These are phyloP conservation scores for Colletotrichum karsti DNA, from an alignment of 2,329 filamentous ascomycete species.

Conservation along the genomic window DNA sequence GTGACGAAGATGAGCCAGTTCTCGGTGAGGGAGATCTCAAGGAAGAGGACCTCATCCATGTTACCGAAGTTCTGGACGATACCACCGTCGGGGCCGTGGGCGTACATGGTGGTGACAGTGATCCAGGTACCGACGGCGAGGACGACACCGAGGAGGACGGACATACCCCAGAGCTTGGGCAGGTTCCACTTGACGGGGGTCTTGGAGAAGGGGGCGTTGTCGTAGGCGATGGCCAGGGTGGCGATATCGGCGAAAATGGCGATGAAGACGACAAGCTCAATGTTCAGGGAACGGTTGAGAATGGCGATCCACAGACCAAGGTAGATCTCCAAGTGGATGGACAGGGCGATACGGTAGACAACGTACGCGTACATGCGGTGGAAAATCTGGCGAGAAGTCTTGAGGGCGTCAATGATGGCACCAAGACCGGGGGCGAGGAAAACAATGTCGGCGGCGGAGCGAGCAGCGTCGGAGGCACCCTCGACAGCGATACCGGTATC, in stretches of 20 bases:
- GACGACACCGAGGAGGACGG: conserved; percentile 81
- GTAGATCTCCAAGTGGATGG: conserved; percentile 91
- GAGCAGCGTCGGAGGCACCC: conserved; percentile 89
- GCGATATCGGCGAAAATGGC: conserved; percentile 95
- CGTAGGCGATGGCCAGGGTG: conserved; percentile 91
- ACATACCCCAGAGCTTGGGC: conserved; percentile 94
- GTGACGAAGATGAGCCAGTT: conserved; percentile 98
- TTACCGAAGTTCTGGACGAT: conserved; percentile 91
- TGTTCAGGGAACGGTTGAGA: conserved; percentile 83
- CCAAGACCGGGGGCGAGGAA: conserved; percentile 92
- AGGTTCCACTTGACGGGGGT: conserved; percentile 89
- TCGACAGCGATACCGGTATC: conserved; percentile 96
- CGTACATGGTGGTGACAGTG: conserved; percentile 85
- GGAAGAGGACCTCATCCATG: conserved; percentile 84
- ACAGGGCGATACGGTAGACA: conserved; percentile 92
- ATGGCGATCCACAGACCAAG: conserved; percentile 92
- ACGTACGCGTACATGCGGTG: conserved; percentile 98
- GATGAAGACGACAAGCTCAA: conserved; percentile 91
- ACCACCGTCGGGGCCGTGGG: conserved; percentile 74
- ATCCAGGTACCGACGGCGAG: conserved; percentile 89
- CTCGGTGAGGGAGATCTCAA: conserved; percentile 89
- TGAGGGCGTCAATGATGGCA: conserved; percentile 91
- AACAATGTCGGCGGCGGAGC: conserved; percentile 91
- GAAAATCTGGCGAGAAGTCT: conserved; percentile 94
- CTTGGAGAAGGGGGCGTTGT: conserved; percentile 68